Evolutionary conservation across 371 early-diverging fungal genomes (phyloP).

Genomic region (Conidiobolus incongruus): DNA sequence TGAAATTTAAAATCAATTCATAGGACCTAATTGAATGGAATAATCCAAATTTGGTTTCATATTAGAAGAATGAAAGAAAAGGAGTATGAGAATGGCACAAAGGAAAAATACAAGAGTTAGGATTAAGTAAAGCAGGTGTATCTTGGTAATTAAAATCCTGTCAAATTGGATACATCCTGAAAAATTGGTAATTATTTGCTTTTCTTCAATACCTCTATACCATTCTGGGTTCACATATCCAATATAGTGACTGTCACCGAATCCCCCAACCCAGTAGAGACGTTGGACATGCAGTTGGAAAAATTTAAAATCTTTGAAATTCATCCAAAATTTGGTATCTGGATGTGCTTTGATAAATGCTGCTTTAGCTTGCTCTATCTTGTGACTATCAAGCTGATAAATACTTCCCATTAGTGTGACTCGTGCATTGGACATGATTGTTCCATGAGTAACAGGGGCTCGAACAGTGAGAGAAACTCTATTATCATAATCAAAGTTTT

Average conservation of each 20-base stretch:
- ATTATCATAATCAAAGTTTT: slow-evolving; percentile 9
- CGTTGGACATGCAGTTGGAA: slow-evolving; percentile 13
- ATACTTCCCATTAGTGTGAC: slow-evolving; percentile 15
- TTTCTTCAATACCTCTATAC: slow-evolving; percentile 9
- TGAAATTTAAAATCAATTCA: too few relatives aligned
- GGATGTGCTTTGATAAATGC: slow-evolving; percentile 11
- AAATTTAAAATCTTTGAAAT: slow-evolving; percentile 15
- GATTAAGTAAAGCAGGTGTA: too few relatives aligned
- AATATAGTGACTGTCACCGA: slow-evolving; percentile 18
- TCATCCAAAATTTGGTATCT: slow-evolving; percentile 13
- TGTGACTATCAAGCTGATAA: slow-evolving; percentile 7
- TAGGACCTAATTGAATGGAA: too few relatives aligned
- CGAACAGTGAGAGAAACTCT: slow-evolving; percentile 14
- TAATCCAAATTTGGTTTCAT: too few relatives aligned
- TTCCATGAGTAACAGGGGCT: slow-evolving; percentile 7
- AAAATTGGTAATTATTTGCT: too few relatives aligned
- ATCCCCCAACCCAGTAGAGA: slow-evolving; percentile 18
- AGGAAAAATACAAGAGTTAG: too few relatives aligned
- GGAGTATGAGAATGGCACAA: too few relatives aligned
- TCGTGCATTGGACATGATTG: slow-evolving; percentile 12
- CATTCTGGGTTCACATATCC: slow-evolving; percentile 12
- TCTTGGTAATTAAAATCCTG: too few relatives aligned
- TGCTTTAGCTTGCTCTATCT: slow-evolving; percentile 6
- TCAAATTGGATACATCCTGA: too few relatives aligned
- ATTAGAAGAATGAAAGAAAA: too few relatives aligned